Percentiles rank a stretch among this genome's conserved stretches.
phyloP scores from a whole-genome alignment of 768 basidiomycete species.

The Omphalotus guepiniiformis region DNA sequence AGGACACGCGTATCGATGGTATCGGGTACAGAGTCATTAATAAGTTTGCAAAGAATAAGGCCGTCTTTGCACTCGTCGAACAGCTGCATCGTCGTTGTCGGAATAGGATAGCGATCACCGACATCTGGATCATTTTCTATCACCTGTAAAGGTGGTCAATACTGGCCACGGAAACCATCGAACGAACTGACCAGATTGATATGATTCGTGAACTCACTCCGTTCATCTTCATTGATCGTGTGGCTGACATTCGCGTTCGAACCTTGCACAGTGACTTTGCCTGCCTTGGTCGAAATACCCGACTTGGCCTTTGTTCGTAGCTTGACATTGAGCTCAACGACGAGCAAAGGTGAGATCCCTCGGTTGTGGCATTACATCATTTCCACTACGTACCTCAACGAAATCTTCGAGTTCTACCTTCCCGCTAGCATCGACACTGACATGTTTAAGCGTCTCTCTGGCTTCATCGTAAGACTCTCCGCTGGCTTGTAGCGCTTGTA shows the following conservation, averaged over 20 bases:
- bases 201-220: constrained; percentile 95
- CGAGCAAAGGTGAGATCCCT: not conserved
- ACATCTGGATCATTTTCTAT: constrained; percentile 89
- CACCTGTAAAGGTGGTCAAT: constrained; percentile 48
- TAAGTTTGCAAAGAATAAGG: constrained; percentile 94
- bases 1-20: constrained; percentile 98
- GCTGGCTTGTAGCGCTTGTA: constrained; percentile 70
- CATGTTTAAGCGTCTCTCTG: constrained; percentile 87
- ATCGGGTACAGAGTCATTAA: constrained; percentile 99
- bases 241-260: constrained; percentile 95
- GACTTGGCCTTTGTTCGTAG: constrained; percentile 50
- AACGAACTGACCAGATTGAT: constrained; percentile 77
- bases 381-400: constrained; percentile 73
- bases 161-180: not conserved
- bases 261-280: constrained; percentile 92
- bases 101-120: constrained; percentile 80
- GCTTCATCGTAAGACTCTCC: constrained; percentile 92
- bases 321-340: constrained; percentile 71
- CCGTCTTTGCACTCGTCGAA: constrained; percentile 98
- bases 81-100: constrained; percentile 95
- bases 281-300: constrained; percentile 60
- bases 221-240: constrained; percentile 96
- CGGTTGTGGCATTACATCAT: constrained; percentile 5
- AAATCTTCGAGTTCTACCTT: constrained; percentile 97
- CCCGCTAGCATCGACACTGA: constrained; percentile 91